Evolutionary conservation across 176 grass and related monocot species (phyloP).

Genomic region (Avena insularis): DNA sequence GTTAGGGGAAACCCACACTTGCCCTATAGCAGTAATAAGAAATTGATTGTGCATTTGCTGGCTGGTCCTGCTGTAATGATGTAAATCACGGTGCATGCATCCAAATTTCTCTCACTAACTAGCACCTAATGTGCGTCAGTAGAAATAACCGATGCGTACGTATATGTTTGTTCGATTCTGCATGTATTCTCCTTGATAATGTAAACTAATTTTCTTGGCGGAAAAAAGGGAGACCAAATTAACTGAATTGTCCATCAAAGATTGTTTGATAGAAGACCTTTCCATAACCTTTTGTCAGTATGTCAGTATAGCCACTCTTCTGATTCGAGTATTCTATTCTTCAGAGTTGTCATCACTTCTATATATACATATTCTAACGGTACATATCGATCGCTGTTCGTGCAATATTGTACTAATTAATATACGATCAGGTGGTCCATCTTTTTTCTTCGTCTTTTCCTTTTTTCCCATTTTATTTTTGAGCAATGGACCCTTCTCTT

Average conservation of each 20-base stretch:
- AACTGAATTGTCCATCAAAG: neutral
- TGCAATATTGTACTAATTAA: slow-evolving; percentile 31
- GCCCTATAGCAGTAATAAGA: slow-evolving; percentile 37
- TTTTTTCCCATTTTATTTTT: too few species aligned
- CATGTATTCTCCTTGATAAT: slow-evolving; percentile 24
- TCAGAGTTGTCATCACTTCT: neutral
- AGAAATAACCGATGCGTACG: neutral
- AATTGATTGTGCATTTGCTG: slow-evolving; percentile 33
- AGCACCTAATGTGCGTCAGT: neutral
- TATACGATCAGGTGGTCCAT: neutral
- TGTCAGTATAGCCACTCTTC: slow-evolving; percentile 28
- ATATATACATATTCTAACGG: slow-evolving; percentile 1
- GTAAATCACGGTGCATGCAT: slow-evolving; percentile 31
- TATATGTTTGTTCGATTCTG: slow-evolving; percentile 26
- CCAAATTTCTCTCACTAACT: slow-evolving; percentile 23
- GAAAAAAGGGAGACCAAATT: neutral
- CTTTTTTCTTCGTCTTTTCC: too few species aligned
- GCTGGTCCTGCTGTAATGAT: slow-evolving; percentile 47
- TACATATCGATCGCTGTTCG: slow-evolving; percentile 21
- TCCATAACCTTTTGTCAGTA: slow-evolving; percentile 38
- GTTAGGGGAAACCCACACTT: slow-evolving; percentile 59
- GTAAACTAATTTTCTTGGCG: neutral
- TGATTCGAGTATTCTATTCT: slow-evolving; percentile 33
- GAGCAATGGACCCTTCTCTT: too few species aligned
- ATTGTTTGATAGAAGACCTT: slow-evolving; percentile 19